Evolutionary conservation across 2,329 filamentous ascomycete genomes (phyloP).

Genomic region (Talaromyces rugulosus): DNA sequence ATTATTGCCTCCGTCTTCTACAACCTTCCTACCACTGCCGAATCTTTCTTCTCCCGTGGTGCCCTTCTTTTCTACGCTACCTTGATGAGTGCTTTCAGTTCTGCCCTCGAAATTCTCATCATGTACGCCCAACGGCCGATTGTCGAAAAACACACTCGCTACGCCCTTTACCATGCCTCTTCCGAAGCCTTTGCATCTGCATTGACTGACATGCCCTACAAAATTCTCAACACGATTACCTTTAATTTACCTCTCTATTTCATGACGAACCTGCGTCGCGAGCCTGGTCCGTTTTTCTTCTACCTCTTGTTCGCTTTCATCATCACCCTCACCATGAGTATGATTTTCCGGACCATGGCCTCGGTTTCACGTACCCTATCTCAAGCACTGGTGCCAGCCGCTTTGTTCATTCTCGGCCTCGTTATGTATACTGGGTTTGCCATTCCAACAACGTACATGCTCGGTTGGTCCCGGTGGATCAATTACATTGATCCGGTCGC

Average conservation of each 20-base stretch:
- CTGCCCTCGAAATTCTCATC: conserved; percentile 77
- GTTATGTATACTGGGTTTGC: conserved; percentile 50
- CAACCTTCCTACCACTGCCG: conserved; percentile 62
- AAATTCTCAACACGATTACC: conserved; percentile 65
- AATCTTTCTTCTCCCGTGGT: conserved; percentile 73
- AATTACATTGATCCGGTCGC: conserved; percentile 75
- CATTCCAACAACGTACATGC: conserved; percentile 57
- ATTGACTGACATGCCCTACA: conserved; percentile 81
- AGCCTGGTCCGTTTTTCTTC: conserved; percentile 76
- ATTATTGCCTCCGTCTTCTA: conserved; percentile 80
- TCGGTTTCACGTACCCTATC: conserved; percentile 65
- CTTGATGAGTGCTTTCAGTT: conserved; percentile 79
- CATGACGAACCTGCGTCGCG: conserved; percentile 74
- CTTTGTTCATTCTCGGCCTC: conserved; percentile 43
- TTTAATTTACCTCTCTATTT: conserved; percentile 86
- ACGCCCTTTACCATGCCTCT: conserved; percentile 84
- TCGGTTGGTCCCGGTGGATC: conserved; percentile 77
- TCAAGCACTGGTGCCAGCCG: conserved; percentile 54
- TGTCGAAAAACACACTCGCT: conserved; percentile 82
- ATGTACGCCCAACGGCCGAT: conserved; percentile 86
- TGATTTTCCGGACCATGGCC: conserved; percentile 80
- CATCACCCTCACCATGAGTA: conserved; percentile 74
- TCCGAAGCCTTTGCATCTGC: conserved; percentile 85
- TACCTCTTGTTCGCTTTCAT: conserved; percentile 73
- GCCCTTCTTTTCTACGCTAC: conserved; percentile 83